Base-by-base conservation (phyloP, 306 rosid species). In the Ormosia semicastrata region DNA sequence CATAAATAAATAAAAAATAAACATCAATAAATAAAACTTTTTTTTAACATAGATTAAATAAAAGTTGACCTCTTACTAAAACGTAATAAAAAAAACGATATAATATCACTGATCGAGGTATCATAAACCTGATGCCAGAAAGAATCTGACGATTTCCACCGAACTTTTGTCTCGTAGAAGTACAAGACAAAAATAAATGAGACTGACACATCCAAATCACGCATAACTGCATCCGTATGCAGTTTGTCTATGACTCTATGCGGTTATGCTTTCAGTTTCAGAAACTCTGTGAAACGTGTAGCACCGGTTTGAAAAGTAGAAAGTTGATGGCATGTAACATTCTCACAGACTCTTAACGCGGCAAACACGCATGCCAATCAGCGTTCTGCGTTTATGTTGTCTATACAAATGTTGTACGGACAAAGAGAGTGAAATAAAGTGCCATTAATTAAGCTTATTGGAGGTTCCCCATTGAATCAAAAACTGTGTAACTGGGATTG, bases 341-440 rank as follows among this genome's bases (percentile, higher is more conserved):
- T 7, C 8, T 11, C 43, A 29, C 0, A 60, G 2, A 29, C 43
- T 46, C 41, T 34, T 49, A 75, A 80, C 86, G 73, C 65, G 86
- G 76, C 86, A 63, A 32, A 66, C 89, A 86, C 81, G 88, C 87
- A 87, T 71, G 44, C 59, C 62, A 17, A 17, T 68, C 39, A 66
- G 36, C 47, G 24, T 78, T 66, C 39, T 71, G 1, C 7, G 58
- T 79, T 46, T 46, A 69, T 50, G 36, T 66, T 50, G 36, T 54
- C 56, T 18, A 47, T 15, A 8, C 49, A 63, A 49, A 17, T 33
- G 10, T 47, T 36, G 47, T 62, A 15, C 10, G 0, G n/a, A 14
- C 71, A 37, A 66, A 66, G 4, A 39, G 30, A 0, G 47, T 52
- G 4, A 39, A 15, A 15, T 7, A 65, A 8, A 39, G 2, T 6